These are phyloP conservation scores for Suillus discolor DNA, from an alignment of 768 basidiomycete species.

Conservation along the genomic window DNA sequence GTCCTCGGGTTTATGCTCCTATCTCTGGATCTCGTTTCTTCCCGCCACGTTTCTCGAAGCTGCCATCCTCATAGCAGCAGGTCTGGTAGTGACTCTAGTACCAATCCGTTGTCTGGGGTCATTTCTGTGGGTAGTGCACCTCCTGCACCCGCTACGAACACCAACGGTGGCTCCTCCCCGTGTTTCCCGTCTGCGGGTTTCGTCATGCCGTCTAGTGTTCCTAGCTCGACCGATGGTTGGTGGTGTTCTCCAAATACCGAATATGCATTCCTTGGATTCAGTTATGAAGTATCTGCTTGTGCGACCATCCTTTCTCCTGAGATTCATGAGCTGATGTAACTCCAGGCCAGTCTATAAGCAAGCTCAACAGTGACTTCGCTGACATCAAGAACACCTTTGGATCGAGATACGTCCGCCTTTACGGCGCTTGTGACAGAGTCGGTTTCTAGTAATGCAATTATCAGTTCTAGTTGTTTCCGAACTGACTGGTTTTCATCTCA, in stretches of 20 bases:
- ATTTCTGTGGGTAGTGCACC: neutral
- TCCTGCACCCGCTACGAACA: neutral
- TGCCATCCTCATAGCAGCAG: constrained; percentile 7
- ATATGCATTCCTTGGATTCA: constrained; percentile 78
- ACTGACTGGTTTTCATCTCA: constrained; percentile 25
- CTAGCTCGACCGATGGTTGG: constrained; percentile 50
- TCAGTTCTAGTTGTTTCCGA: neutral
- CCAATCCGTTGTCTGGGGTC: neutral
- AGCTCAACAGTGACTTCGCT: constrained; percentile 56
- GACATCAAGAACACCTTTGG: constrained; percentile 62
- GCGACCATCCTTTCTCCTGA: constrained; percentile 20
- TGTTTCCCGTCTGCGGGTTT: constrained; percentile 50
- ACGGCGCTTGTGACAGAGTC: constrained; percentile 41
- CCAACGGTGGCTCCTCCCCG: neutral
- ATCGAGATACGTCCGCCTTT: constrained; percentile 64
- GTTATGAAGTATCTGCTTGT: constrained; percentile 74
- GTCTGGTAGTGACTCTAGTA: constrained; percentile 3
- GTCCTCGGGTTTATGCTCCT: constrained; percentile 15
- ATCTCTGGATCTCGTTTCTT: constrained; percentile 12
- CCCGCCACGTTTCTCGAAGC: constrained; percentile 18
- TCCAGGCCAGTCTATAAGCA: constrained; percentile 57
- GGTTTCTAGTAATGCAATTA: constrained; percentile 38
- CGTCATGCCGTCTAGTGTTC: constrained; percentile 53
- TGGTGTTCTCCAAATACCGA: constrained; percentile 68
- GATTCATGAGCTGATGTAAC: constrained; percentile 9